Evolutionary conservation across 768 basidiomycete genomes (phyloP).

Genomic region (Tulasnella sp.): DNA sequence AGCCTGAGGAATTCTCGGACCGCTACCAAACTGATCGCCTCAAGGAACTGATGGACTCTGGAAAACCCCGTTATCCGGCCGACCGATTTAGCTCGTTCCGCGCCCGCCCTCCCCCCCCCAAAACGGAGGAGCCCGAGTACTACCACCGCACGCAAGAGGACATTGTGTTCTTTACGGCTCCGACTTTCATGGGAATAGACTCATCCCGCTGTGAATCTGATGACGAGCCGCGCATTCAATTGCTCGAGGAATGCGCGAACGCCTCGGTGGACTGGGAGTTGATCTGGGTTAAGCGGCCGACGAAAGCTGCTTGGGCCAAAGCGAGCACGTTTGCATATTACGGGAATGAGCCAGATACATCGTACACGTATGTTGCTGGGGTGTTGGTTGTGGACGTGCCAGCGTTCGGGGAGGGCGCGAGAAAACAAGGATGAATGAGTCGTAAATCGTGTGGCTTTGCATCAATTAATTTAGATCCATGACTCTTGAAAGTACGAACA

Average conservation of each 20-base stretch:
- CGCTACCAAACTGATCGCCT: not conserved
- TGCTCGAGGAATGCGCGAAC: not conserved
- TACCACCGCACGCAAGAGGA: not conserved
- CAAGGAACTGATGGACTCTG: not conserved
- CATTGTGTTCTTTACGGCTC: not conserved
- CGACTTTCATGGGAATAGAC: not conserved
- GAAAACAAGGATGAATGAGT: not conserved
- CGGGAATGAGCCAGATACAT: not conserved
- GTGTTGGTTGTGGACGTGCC: slow-evolving; percentile 8
- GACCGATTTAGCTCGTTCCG: not conserved
- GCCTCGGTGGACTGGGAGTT: slow-evolving; percentile 9
- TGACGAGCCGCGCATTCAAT: not conserved
- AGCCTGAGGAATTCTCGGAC: not conserved
- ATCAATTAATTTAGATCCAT: no score
- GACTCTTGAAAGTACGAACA: no score
- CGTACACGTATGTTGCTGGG: not conserved
- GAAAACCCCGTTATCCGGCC: not conserved
- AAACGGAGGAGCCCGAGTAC: not conserved
- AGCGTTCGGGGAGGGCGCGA: not conserved
- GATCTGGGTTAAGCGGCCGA: slow-evolving; percentile 9
- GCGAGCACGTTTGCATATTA: not conserved
- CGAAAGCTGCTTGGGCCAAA: not conserved
- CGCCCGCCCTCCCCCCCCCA: not conserved
- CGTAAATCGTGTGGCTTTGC: not conserved
- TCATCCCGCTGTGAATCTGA: not conserved